Conservation (phyloP, 169 alveolate genomes). For the Plasmodium sp. region DNA sequence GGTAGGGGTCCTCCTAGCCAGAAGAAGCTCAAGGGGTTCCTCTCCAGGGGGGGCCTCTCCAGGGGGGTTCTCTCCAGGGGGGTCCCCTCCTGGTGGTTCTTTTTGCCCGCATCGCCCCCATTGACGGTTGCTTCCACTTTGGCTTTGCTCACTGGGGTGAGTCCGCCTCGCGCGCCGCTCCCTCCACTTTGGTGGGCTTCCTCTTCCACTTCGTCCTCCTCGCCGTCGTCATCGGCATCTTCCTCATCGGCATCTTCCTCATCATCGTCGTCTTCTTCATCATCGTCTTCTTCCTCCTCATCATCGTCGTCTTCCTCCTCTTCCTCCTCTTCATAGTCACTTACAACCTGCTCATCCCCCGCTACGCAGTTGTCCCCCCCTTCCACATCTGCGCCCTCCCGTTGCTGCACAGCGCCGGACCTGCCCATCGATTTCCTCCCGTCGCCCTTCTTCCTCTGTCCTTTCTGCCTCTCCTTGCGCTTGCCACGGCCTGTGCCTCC, state of each 20-base stretch:
- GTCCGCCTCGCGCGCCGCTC: neutral
- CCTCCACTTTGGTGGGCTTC: neutral
- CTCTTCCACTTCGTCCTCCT: neutral
- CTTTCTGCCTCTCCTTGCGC: neutral
- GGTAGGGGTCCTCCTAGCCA: conserved; percentile 76
- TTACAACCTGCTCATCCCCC: neutral
- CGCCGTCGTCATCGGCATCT: neutral
- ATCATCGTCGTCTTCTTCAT: neutral
- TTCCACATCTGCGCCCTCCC: neutral
- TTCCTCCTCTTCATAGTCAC: neutral
- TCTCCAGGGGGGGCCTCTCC: neutral
- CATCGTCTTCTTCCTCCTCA: neutral
- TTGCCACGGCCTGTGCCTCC: neutral
- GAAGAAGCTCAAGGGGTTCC: conserved; percentile 53
- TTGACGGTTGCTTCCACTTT: neutral
- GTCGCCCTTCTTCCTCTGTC: neutral
- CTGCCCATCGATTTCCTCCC: neutral
- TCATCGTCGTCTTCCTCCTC: conserved; percentile 11
- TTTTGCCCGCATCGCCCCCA: neutral
- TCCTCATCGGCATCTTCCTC: neutral
- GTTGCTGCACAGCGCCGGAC: neutral
- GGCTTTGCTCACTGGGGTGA: neutral
- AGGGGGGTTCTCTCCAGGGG: conserved; percentile 1
- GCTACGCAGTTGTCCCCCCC: neutral
- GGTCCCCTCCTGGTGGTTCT: neutral